These are phyloP conservation scores for Capsella bursapastoris DNA, from an alignment of 345 rosid species.

Conservation along the genomic window DNA sequence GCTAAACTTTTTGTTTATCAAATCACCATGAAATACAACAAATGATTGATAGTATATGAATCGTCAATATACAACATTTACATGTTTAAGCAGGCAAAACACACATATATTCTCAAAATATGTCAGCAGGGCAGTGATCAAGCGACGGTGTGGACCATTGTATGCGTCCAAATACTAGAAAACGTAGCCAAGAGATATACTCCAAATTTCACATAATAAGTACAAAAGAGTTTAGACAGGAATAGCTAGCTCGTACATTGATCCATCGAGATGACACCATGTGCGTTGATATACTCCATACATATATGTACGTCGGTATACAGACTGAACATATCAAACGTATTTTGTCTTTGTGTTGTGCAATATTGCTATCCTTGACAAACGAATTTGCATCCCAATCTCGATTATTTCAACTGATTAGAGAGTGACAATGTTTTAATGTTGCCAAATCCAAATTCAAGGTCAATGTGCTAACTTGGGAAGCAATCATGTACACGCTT, in stretches of 20 bases:
- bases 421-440: background rate
- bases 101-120: background rate
- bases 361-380: background rate
- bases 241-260: background rate
- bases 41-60: too few relatives aligned
- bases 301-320: background rate
- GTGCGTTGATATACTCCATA: constrained; percentile 10
- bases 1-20: too few relatives aligned
- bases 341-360: background rate
- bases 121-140: constrained; percentile 9
- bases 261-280: constrained; percentile 16
- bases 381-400: background rate
- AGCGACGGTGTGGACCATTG: background rate
- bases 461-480: too few relatives aligned
- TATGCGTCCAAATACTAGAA: constrained; percentile 16
- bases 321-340: background rate
- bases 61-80: too few relatives aligned
- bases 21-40: too few relatives aligned
- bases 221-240: constrained; percentile 6
- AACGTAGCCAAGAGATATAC: background rate
- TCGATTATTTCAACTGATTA: background rate
- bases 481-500: background rate
- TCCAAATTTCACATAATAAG: background rate
- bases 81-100: too few relatives aligned
- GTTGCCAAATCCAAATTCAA: background rate